Percentiles rank a stretch among this genome's conserved stretches.
phyloP scores from a whole-genome alignment of 192 early-diverging fungal genomes.

The Jimgerdemannia lactiflua region DNA sequence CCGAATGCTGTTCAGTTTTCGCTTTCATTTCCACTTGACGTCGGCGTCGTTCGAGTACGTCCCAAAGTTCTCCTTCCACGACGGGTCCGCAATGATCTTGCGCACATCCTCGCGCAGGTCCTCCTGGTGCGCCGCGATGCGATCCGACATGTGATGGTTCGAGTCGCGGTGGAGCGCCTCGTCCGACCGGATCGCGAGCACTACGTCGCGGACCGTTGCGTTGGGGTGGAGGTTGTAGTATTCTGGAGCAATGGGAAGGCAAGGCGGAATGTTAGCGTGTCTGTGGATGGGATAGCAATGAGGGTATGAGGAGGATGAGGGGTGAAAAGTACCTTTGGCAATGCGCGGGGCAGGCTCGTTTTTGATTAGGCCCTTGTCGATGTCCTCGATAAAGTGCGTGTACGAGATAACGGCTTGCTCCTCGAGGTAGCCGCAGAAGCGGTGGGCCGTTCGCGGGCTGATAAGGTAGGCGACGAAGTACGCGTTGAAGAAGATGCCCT shows the following conservation, averaged over 20 bases:
- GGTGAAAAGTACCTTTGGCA: conserved; percentile 39
- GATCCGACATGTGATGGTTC: conserved; percentile 84
- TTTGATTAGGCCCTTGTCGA: conserved; percentile 69
- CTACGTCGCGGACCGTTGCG: conserved; percentile 82
- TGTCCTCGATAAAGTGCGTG: conserved; percentile 72
- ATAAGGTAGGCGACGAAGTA: conserved; percentile 85
- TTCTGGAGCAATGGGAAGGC: conserved; percentile 19
- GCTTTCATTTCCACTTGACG: neutral
- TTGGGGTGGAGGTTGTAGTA: conserved; percentile 75
- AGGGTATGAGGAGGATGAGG: neutral
- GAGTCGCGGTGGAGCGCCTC: conserved; percentile 90
- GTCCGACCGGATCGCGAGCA: conserved; percentile 85
- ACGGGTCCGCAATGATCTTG: neutral
- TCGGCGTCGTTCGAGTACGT: neutral
- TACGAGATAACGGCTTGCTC: conserved; percentile 93
- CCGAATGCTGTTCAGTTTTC: too few relatives aligned
- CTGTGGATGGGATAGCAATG: neutral
- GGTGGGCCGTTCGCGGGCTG: conserved; percentile 78
- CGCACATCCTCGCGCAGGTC: conserved; percentile 27
- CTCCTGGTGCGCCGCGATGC: conserved; percentile 50
- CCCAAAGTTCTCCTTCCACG: neutral
- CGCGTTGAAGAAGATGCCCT: conserved; percentile 89
- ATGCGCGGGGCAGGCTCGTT: conserved; percentile 80
- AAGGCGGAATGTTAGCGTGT: neutral
- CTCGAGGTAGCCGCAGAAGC: conserved; percentile 88